Evolutionary conservation across 306 rosid genomes (phyloP), one percentile per base, ranked within the genome.

Genomic region (Gastrolobium villosum): DNA sequence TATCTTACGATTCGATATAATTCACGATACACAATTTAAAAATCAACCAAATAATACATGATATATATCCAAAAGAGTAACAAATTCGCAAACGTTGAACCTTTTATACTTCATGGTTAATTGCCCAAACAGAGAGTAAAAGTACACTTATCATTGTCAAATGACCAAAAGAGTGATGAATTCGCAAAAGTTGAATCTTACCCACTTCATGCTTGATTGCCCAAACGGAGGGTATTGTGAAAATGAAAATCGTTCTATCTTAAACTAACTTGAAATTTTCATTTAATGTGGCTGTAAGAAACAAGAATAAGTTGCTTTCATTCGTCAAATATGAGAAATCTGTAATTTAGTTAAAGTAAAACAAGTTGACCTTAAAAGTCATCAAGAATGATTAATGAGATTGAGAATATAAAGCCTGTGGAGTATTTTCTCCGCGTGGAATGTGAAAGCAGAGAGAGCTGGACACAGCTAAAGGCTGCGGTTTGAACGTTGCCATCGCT

Each of bases 401-500:
- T 5, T 0, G 9, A 44, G 49, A 60, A 45, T 32, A 41, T 4
- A 48, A 48, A 11, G 32, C 1, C 9, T 55, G 67, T 43, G 39
- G 32, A 52, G 56, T 30, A 39, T 60, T 31, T 0, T 15, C 8
- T 65, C 87, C 87, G 85, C 86, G 88, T 83, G 13, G 0, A 6
- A 32, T 2, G 11, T 4, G 55, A 44, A 31, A n/a, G 13, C 1
- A 39, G 15, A 34, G 9, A 50, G 61, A 56, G 64, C 46, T 78
- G 71, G 68, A 69, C 72, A 60, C 85, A 81, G 85, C 78, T 81
- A 69, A 67, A 74, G 20, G 57, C 4, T 50, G 3, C 70, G 4
- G 90, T 83, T 85, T 14, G 56, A 65, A 74, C 4, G 86, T 88
- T 76, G 56, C 83, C 50, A 68, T 87, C 90, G 62, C 54, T 26